Base-by-base conservation (phyloP, 2,329 filamentous ascomycete species). In the Aspergillus aculeatus region DNA sequence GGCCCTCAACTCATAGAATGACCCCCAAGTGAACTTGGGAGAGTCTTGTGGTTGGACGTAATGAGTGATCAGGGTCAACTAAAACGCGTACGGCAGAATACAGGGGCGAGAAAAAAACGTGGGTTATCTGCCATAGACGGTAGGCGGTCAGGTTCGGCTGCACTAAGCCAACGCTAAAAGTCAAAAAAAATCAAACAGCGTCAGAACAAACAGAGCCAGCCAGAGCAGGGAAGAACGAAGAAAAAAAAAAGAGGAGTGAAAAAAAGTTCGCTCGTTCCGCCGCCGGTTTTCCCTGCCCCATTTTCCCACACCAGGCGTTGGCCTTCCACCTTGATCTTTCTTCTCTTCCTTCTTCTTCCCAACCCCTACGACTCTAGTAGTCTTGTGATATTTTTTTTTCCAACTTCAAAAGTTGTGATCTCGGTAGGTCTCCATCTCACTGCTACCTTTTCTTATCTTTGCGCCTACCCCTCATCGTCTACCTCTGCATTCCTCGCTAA, bases 331-430 rank as follows among this genome's bases (percentile, higher is more conserved):
- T 57, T 60, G 58, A 56, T 54, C 54, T 50, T 60, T 48, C 54
- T 62, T 58, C 56, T 58, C 59, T 57, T 63, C 59, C 59, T 57
- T 63, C 55, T 56, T 41, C 54, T 57, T 35, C 41, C 62, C 52
- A 54, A 55, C 56, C 56, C 56, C 63, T 56, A 61, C 58, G 59
- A 61, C 51, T 59, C 65, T 58, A 63, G 66, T 74, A 74, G 72
- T 69, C 69, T 69, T 64, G 14, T 62, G 56, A 57, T 65, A 65
- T 69, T 73, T 76, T 73, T 76, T 73, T 76, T 71, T 72, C 64
- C 60, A 52, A 47, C 32, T 44, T 59, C 58, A 71, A 74, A 74
- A 73, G 73, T 67, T 63, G 56, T 70, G 69, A 68, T 75, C 73
- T 73, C 74, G 70, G 71, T 67, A 67, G 64, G 60, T 64, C 38